Conservation (phyloP, 2,329 filamentous ascomycete species). For the Ascochyta pisi region DNA sequence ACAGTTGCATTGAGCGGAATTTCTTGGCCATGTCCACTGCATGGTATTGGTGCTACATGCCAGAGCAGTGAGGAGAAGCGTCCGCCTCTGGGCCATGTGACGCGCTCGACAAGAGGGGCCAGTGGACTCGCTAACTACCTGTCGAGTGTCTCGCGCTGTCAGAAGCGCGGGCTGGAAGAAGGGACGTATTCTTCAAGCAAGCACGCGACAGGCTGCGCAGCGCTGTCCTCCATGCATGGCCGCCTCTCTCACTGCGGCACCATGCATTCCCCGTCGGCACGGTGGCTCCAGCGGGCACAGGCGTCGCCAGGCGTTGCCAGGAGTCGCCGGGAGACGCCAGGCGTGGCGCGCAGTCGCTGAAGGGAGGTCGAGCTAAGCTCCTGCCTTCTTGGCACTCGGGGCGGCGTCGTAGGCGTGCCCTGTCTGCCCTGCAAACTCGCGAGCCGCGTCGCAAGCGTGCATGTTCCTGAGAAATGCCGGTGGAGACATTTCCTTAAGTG, state of each 20-base stretch:
- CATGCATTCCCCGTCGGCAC: slow-evolving; percentile 12
- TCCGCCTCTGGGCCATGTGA: not conserved
- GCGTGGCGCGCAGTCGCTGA: slow-evolving; percentile 1
- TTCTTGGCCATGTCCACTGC: slow-evolving; percentile 15
- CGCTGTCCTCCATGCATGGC: not conserved
- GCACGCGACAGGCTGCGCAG: slow-evolving; percentile 9
- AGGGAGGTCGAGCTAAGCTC: slow-evolving; percentile 21
- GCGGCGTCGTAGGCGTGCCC: not conserved
- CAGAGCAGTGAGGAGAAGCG: slow-evolving; percentile 12
- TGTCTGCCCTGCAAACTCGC: not conserved
- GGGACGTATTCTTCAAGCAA: not conserved
- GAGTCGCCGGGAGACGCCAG: not conserved
- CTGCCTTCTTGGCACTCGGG: slow-evolving; percentile 12
- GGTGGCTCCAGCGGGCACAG: not conserved
- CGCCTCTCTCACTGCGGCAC: slow-evolving; percentile 4
- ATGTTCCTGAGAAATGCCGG: slow-evolving; percentile 15
- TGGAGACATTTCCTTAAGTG: slow-evolving; percentile 6
- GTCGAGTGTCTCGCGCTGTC: slow-evolving; percentile 7
- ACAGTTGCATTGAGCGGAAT: slow-evolving; percentile 10
- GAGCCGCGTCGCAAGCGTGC: slow-evolving; percentile 16
- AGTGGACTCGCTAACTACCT: not conserved
- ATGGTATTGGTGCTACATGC: slow-evolving; percentile 18
- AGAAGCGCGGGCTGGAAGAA: slow-evolving; percentile 1
- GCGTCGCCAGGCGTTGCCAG: not conserved
- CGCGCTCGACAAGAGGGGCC: not conserved